Base-by-base conservation (phyloP, 2,329 filamentous ascomycete genomes). In the Dactylellina drechsleri region DNA sequence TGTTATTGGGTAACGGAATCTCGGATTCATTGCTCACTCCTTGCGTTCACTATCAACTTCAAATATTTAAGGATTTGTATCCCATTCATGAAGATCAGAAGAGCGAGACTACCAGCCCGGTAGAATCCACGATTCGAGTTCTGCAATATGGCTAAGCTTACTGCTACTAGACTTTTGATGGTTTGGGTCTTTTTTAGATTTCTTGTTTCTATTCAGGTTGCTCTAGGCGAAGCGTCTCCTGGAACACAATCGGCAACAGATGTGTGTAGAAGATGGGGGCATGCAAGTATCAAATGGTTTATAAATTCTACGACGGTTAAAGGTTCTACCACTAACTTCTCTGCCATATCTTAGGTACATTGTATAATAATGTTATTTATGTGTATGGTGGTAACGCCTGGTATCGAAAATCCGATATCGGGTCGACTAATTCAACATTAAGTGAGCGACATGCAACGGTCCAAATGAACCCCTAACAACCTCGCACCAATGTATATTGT, bases 301-400 rank as follows among this genome's bases (percentile, higher is more conserved):
- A 7, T 20, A 20, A 18, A 52, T 20, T 13, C 10, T 23, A 8
- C 49, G 2, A 13, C 18, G 1, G 4, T 18, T 52, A 50, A 4
- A 26, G 31, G 2, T 40, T 40, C 12, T 28, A 2, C 15, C 45
- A 13, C 16, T 58, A 50, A 59, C 16, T 50, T 26, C 20, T 16
- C 8, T 13, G 12, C 31, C 20, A 16, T 20, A 12, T 3, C 40
- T 20, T 28, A 72, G 67, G 67, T 23, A 52, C 50, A 12, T 3
- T 66, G 1, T 59, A 20, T 23, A 15, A 54, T 15, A 45, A 61
- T 16, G 59, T 41, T 1, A 15, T 72, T 3, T 61, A 66, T 18
- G 28, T 73, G 5, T 73, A 66, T 45, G 68, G 54, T 23, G 68
- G 68, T n/a, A 60, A 60, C 47, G 43, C 20, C 40, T 59, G 54